phyloP scores from a whole-genome alignment of 768 basidiomycete species.

The Rhodotorula babjevae region DNA sequence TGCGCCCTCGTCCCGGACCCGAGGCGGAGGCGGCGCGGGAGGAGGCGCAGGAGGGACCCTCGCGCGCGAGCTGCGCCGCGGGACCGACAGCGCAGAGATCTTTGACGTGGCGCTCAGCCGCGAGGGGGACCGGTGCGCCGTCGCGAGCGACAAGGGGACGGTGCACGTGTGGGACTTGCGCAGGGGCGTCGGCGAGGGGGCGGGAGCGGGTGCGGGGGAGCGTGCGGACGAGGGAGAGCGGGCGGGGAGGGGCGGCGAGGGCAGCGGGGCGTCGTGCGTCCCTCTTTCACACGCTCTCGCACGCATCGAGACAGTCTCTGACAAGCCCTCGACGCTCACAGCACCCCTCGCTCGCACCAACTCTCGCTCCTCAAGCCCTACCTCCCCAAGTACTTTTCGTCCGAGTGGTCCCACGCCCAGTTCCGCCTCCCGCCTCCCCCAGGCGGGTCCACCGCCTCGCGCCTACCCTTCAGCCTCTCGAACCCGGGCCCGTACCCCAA shows the following conservation, averaged over 20 bases:
- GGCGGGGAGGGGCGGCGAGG: slow-evolving; percentile 2
- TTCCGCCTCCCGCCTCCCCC: slow-evolving; percentile 76
- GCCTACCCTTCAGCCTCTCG: slow-evolving; percentile 57
- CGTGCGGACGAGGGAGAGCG: slow-evolving; percentile 9
- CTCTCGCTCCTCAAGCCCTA: slow-evolving; percentile 74
- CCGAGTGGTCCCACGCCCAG: slow-evolving; percentile 94
- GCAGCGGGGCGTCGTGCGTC: slow-evolving; percentile 14
- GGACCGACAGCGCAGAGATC: slow-evolving; percentile 83
- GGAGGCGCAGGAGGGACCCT: slow-evolving; percentile 58
- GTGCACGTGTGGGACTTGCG: slow-evolving; percentile 77
- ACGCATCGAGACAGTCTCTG: not conserved
- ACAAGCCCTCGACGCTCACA: slow-evolving; percentile 7
- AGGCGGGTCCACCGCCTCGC: slow-evolving; percentile 58
- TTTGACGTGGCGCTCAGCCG: slow-evolving; percentile 83
- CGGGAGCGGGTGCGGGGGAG: too few species aligned
- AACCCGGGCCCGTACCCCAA: slow-evolving; percentile 55
- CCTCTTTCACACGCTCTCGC: too few species aligned
- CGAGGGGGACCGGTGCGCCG: slow-evolving; percentile 71
- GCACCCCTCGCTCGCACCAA: slow-evolving; percentile 76
- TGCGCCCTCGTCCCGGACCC: too few species aligned
- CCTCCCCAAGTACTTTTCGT: slow-evolving; percentile 84
- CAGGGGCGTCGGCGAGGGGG: slow-evolving; percentile 21
- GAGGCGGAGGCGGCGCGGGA: too few species aligned
- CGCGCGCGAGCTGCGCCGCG: slow-evolving; percentile 72
- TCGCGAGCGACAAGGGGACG: slow-evolving; percentile 93